phyloP scores from a whole-genome alignment of 1,284 basidiomycete species.

The Bondarzewia mesenterica region DNA sequence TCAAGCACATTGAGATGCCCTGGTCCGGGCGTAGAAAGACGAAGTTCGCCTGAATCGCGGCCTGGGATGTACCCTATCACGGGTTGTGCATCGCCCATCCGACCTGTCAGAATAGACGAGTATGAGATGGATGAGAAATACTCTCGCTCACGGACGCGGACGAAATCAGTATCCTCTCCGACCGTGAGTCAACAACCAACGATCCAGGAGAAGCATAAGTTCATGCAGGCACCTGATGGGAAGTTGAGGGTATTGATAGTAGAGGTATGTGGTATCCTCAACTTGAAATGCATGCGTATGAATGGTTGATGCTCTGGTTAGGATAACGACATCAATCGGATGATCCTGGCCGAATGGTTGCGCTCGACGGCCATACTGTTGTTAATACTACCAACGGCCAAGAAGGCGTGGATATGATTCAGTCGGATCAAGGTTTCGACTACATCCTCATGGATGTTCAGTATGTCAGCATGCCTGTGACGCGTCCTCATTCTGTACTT shows the following conservation, averaged over 20 bases:
- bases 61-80: conserved; percentile 25
- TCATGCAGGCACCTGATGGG: neutral
- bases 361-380: conserved; percentile 61
- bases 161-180: no score
- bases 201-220: neutral
- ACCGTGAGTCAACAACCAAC: neutral
- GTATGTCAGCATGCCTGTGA: conserved; percentile 30
- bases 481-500: neutral
- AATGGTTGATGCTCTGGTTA: conserved; percentile 16
- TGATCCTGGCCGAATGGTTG: conserved; percentile 66
- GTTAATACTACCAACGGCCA: conserved; percentile 71
- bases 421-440: conserved; percentile 60
- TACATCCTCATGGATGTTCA: conserved; percentile 82
- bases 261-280: conserved; percentile 38
- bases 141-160: neutral
- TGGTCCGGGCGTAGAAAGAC: neutral
- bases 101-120: conserved; percentile 34
- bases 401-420: conserved; percentile 61
- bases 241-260: conserved; percentile 62
- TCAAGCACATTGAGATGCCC: conserved; percentile 27
- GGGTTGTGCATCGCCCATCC: conserved; percentile 29
- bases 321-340: conserved; percentile 76
- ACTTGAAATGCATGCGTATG: neutral
- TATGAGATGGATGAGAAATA: conserved; percentile 23
- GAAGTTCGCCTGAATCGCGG: conserved; percentile 5